These are phyloP conservation scores for Aegilops tauschii DNA, from an alignment of 176 grass and related monocot genomes.

Conservation along the genomic window DNA sequence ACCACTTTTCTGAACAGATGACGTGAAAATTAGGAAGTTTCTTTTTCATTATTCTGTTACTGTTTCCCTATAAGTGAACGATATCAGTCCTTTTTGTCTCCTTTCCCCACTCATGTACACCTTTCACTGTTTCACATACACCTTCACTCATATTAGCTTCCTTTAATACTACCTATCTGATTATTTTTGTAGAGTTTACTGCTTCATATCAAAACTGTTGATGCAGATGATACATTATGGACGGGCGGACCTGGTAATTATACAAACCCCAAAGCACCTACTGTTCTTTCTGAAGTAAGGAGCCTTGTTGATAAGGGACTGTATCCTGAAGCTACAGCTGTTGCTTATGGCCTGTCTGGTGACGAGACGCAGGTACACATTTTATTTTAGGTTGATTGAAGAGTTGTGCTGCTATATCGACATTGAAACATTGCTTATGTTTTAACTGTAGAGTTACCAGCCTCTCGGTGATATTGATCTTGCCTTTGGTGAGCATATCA, in stretches of 20 bases:
- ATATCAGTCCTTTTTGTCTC: background rate
- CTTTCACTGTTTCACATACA: background rate
- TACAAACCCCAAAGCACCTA: conserved; percentile 66
- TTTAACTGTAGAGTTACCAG: conserved; percentile 73
- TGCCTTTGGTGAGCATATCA: conserved; percentile 50
- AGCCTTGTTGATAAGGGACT: conserved; percentile 71
- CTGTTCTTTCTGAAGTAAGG: conserved; percentile 76
- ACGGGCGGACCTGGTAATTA: conserved; percentile 86
- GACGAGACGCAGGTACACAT: conserved; percentile 56
- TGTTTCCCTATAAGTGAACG: background rate
- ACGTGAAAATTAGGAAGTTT: background rate
- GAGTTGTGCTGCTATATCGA: background rate
- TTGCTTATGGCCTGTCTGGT: conserved; percentile 63
- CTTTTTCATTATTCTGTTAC: background rate
- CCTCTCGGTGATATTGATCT: conserved; percentile 76
- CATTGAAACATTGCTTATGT: conserved; percentile 23
- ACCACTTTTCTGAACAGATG: background rate
- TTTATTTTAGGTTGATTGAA: conserved; percentile 14
- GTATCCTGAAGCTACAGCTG: conserved; percentile 62
- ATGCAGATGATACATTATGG: conserved; percentile 93
- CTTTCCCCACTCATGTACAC: background rate
- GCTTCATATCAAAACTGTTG: conserved; percentile 31
- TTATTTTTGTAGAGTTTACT: background rate
- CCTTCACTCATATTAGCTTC: background rate
- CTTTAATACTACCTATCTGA: background rate